Percentiles rank a stretch among this genome's conserved stretches.
phyloP scores from a whole-genome alignment of 768 basidiomycete species.

The Serendipita sp. region DNA sequence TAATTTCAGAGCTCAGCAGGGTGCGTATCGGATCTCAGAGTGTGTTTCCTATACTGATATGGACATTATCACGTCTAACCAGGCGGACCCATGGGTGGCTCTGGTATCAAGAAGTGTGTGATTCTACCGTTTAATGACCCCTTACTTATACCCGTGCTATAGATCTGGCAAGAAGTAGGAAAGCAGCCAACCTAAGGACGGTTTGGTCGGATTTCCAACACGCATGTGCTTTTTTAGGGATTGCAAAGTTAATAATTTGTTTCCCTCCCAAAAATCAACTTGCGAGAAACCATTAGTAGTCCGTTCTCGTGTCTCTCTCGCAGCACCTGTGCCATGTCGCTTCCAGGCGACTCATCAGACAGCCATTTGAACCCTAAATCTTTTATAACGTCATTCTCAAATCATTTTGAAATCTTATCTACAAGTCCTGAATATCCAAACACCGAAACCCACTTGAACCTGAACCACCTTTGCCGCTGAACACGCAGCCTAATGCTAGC shows the following conservation, averaged over 20 bases:
- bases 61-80: not conserved
- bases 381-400: too few species aligned
- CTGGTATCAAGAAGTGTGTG: conserved; percentile 1
- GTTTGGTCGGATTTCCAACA: not conserved
- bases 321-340: too few species aligned
- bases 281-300: too few species aligned
- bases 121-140: not conserved
- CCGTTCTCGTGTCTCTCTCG: too few species aligned
- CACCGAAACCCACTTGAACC: not conserved
- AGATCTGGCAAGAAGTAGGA: conserved; percentile 6
- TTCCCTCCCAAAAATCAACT: not conserved
- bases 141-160: not conserved
- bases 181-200: not conserved
- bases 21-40: not conserved
- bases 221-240: not conserved
- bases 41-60: not conserved
- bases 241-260: not conserved
- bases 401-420: too few species aligned
- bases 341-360: too few species aligned
- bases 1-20: not conserved
- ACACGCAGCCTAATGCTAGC: not conserved
- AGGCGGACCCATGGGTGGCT: conserved; percentile 4
- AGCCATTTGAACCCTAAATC: too few species aligned
- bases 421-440: too few species aligned
- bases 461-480: not conserved